Conservation (phyloP, 306 rosid species). For the Luffa aegyptiaca region DNA sequence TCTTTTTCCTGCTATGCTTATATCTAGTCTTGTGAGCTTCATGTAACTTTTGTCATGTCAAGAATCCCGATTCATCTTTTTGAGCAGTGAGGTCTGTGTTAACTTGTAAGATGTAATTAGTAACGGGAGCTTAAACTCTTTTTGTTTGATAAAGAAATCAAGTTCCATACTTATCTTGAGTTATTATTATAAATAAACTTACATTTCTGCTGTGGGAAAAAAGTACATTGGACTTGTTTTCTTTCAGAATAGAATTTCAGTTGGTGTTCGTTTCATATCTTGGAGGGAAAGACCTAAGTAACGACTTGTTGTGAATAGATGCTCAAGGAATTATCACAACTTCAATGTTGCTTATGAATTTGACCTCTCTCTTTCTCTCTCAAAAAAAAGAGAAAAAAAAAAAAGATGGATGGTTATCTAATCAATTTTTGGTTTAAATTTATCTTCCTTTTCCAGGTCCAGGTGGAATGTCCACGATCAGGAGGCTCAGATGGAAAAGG, state of each 20-base stretch:
- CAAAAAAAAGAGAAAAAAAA: no score
- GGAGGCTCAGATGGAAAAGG: constrained; percentile 25
- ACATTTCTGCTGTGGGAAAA: background rate
- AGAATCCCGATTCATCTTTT: background rate
- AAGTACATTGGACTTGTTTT: background rate
- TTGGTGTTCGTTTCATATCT: background rate
- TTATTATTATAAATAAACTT: background rate
- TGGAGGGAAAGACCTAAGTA: background rate
- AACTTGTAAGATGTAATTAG: background rate
- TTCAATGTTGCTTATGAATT: background rate
- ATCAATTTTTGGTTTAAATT: background rate
- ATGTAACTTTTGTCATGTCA: background rate
- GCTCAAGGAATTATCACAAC: background rate
- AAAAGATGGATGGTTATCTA: background rate
- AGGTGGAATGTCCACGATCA: constrained; percentile 29
- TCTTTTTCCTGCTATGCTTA: background rate
- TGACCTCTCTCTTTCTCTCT: background rate
- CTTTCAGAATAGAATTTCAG: background rate
- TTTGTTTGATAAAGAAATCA: background rate
- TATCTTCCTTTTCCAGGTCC: constrained; percentile 41
- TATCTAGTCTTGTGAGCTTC: background rate
- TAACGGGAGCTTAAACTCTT: background rate
- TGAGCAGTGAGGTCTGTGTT: background rate
- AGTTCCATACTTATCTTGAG: background rate
- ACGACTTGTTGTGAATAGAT: background rate